These are phyloP conservation scores for Scheffersomyces insectosa DNA, from an alignment of 1,139 yeast genomes.

Conservation along the genomic window DNA sequence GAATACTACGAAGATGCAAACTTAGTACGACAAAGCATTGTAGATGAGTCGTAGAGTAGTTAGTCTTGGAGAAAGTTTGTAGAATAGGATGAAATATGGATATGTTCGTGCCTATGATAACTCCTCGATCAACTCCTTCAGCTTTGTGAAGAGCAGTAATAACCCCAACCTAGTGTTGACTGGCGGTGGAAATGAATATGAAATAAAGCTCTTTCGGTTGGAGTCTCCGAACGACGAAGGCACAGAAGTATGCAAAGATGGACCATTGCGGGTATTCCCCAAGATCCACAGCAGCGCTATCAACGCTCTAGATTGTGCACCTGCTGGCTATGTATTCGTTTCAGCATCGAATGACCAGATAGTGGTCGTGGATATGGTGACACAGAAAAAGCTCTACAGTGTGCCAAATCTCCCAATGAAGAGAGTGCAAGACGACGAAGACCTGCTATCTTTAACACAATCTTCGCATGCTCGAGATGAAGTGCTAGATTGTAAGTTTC, in stretches of 20 bases:
- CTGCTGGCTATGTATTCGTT: slow-evolving; percentile 7
- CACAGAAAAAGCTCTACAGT: slow-evolving; percentile 10
- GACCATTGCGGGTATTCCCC: slow-evolving; percentile 11
- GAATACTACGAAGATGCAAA: too few species aligned
- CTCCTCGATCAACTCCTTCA: slow-evolving; percentile 23
- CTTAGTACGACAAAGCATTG: too few species aligned
- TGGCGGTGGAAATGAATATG: slow-evolving; percentile 26
- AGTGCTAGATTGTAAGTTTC: slow-evolving; percentile 14
- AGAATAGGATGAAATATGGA: slow-evolving; percentile 1
- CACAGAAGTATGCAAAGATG: neutral
- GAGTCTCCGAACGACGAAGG: neutral
- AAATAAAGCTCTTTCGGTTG: slow-evolving; percentile 12
- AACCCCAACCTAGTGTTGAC: slow-evolving; percentile 16
- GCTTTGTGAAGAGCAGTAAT: slow-evolving; percentile 15
- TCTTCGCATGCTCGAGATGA: slow-evolving; percentile 9
- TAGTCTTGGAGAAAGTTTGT: slow-evolving; percentile 2
- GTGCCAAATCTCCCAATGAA: neutral
- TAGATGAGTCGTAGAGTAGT: neutral
- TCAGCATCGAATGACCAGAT: slow-evolving; percentile 14
- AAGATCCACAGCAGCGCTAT: slow-evolving; percentile 19
- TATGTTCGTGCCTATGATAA: slow-evolving; percentile 8
- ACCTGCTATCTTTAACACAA: slow-evolving; percentile 5
- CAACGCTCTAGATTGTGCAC: slow-evolving; percentile 17
- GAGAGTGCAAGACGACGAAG: neutral
- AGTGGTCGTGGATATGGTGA: slow-evolving; percentile 15